phyloP scores from a whole-genome alignment of 2,329 filamentous ascomycete species.

The Fusarium abutilonis region DNA sequence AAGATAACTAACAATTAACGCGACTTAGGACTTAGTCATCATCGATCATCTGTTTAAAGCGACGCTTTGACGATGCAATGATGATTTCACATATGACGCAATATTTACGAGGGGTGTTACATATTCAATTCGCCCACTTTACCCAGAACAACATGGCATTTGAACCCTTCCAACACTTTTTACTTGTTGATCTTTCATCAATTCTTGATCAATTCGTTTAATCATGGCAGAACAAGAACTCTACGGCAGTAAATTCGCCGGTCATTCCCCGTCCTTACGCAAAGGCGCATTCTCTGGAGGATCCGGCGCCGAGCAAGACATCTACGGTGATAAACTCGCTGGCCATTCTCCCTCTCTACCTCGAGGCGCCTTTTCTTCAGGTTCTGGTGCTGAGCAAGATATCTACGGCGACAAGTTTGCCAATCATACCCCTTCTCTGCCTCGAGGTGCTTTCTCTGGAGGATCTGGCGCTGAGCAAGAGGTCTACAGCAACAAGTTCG shows the following conservation, averaged over 20 bases:
- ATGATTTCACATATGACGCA: constrained; percentile 32
- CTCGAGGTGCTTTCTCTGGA: neutral
- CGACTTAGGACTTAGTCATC: neutral
- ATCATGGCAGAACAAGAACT: constrained; percentile 22
- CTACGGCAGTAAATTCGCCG: constrained; percentile 4
- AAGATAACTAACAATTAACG: neutral
- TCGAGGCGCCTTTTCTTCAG: neutral
- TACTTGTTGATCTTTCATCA: fast-evolving
- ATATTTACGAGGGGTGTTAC: constrained; percentile 11
- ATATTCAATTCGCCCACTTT: constrained; percentile 1
- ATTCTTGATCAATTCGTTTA: neutral
- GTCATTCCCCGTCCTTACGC: neutral
- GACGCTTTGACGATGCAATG: constrained; percentile 12
- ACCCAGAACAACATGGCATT: constrained; percentile 7
- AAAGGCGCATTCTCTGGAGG: neutral
- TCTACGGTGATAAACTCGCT: neutral
- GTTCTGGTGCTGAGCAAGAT: constrained; percentile 10
- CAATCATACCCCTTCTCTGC: neutral
- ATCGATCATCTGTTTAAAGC: too few species aligned
- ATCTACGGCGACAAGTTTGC: constrained; percentile 5
- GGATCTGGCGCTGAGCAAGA: constrained; percentile 7
- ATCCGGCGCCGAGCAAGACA: neutral
- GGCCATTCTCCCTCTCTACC: neutral
- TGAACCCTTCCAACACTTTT: neutral
- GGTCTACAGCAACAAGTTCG: neutral